These are phyloP conservation scores for Malus hybrid DNA, from an alignment of 331 rosid genomes.

Conservation along the genomic window DNA sequence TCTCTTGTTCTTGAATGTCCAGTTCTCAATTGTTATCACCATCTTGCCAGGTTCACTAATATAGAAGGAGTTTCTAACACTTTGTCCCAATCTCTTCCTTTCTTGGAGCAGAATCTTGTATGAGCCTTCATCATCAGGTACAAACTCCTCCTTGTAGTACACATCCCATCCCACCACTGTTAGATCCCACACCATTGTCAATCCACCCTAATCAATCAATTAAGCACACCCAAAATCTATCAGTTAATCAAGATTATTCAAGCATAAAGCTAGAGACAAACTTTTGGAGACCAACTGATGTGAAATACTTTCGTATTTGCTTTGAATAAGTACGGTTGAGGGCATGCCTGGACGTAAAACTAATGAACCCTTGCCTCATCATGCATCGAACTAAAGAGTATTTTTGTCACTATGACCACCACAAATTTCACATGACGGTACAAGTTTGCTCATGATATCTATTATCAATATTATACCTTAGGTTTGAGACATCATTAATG, in stretches of 20 bases:
- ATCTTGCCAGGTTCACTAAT: conserved; percentile 81
- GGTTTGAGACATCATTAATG: no score
- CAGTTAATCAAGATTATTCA: neutral
- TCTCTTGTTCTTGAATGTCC: conserved; percentile 47
- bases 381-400: no score
- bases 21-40: conserved; percentile 56
- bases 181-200: conserved; percentile 75
- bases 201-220: conserved; percentile 36
- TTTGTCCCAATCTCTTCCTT: conserved; percentile 45
- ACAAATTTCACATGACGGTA: no score
- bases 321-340: no score
- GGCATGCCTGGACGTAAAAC: no score
- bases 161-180: conserved; percentile 89
- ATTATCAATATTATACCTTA: no score
- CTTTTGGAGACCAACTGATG: no score
- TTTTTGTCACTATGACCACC: no score
- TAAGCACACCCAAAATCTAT: neutral
- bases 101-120: conserved; percentile 59
- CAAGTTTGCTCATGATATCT: no score
- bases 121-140: conserved; percentile 86
- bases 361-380: no score
- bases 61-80: conserved; percentile 76
- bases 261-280: no score
- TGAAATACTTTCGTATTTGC: no score
- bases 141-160: conserved; percentile 73